Evolutionary conservation across 805 yeast genomes (phyloP), one percentile per base, ranked within the genome.

Genomic region (Suhomyces vadensis): DNA sequence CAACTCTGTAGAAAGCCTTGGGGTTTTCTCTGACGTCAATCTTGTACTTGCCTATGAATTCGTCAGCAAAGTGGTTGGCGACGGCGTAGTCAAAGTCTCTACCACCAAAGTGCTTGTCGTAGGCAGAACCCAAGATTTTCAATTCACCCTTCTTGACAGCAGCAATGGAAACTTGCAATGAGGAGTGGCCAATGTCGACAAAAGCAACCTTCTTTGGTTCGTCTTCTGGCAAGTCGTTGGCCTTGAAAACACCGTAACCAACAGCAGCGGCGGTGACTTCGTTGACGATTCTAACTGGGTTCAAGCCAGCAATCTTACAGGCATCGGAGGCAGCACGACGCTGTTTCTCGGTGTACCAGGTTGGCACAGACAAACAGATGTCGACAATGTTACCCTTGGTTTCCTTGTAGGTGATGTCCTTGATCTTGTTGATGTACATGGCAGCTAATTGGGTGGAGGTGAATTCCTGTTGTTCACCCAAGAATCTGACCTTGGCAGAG

Each of bases 231-330:
- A 94, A 79, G 64, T 92, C 97, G 54, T 87, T 80, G 35, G 71
- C 73, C 81, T 94, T 91, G 85, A 94, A 94, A 49, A 94, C 97
- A 78, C 99, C 99, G 76, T 94, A 95, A 58, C 97, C 95, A 54
- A 94, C 96, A 60, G 97, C 98, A 50, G 99, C 99, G 49, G 99
- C 98, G 46, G 98, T 91, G 55, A 87, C 85, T 69, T 94, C 99
- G 70, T 94, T 94, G 58, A 94, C 96, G 53, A 94, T 83, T 81
- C 99, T 87, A 48, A 94, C 97, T 49, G 99, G 98, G 83, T 94
- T 94, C 64, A 94, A 79, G 52, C 96, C 96, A 48, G 99, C 98
- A 66, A 94, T 87, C 65, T 78, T 81, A 62, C 96, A 92, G 46
- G 99, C 97, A 66, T 94, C 98, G 49, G 89, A 78, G 54, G 94